Evolutionary conservation across 495 filamentous ascomycete genomes (phyloP).

Genomic region (Staphylotrichum tortipilum): DNA sequence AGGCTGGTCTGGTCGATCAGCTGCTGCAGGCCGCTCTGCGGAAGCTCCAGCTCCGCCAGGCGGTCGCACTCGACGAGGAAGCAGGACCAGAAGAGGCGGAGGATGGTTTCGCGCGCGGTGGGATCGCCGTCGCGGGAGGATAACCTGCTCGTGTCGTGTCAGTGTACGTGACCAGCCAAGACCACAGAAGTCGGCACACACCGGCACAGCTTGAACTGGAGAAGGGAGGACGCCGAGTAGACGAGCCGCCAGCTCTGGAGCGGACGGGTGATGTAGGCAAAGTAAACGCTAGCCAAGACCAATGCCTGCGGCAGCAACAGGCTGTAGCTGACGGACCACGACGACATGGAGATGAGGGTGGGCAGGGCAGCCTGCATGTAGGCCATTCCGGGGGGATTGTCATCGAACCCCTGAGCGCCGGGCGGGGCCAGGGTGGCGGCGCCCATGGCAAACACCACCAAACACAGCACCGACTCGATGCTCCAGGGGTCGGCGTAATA

Average conservation of each 20-base stretch:
- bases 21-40: not conserved
- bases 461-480: not conserved
- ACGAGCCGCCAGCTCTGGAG: slow-evolving; percentile 1
- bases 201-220: slow-evolving; percentile 4
- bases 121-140: not conserved
- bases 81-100: slow-evolving; percentile 3
- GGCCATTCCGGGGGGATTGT: not conserved
- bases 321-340: not conserved
- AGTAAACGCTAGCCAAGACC: not conserved
- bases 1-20: slow-evolving; percentile 2
- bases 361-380: slow-evolving; percentile 2
- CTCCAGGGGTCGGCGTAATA: slow-evolving; percentile 1
- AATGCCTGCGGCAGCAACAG: not conserved
- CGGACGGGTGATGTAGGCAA: slow-evolving; percentile 2
- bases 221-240: not conserved
- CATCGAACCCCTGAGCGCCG: not conserved
- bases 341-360: not conserved
- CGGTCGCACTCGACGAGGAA: slow-evolving; percentile 4
- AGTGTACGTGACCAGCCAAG: not conserved
- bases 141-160: not conserved
- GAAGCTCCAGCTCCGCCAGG: not conserved
- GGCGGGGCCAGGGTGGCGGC: not conserved
- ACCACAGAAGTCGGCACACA: not conserved
- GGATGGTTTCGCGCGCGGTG: not conserved
- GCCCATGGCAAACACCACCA: not conserved